These are phyloP conservation scores for Neurospora pannonica DNA, from an alignment of 495 filamentous ascomycete genomes.

Conservation along the genomic window DNA sequence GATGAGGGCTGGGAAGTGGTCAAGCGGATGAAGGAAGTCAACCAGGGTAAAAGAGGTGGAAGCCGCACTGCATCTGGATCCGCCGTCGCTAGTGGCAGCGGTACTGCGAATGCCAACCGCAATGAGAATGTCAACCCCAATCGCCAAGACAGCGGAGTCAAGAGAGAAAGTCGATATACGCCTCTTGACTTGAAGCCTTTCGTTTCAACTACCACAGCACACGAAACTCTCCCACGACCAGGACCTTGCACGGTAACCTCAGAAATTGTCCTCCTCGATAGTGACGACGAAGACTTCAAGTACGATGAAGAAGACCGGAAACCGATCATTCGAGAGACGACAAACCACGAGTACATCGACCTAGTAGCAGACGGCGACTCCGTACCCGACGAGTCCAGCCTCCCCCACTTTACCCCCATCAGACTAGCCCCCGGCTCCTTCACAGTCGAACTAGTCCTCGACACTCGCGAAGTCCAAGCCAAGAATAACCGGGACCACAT, in stretches of 20 bases:
- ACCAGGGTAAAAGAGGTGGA: neutral
- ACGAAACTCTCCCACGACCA: neutral
- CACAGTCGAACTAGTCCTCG: constrained; percentile 64
- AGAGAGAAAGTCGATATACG: neutral
- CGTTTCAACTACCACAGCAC: neutral
- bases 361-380: constrained; percentile 32
- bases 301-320: constrained; percentile 8
- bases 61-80: neutral
- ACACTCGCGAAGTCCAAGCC: constrained; percentile 70
- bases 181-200: neutral
- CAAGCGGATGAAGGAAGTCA: constrained; percentile 48
- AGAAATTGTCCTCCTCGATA: neutral
- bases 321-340: neutral
- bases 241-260: neutral
- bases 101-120: neutral
- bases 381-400: constrained; percentile 17
- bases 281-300: constrained; percentile 1
- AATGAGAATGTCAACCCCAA: neutral
- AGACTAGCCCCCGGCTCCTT: constrained; percentile 54
- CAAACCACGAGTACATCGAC: constrained; percentile 17
- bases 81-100: neutral
- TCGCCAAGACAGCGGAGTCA: neutral
- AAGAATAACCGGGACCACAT: constrained; percentile 73
- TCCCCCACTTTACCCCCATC: constrained; percentile 52
- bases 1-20: constrained; percentile 77